Percentiles rank a stretch among this genome's conserved stretches.
Evolutionary conservation across 2,329 filamentous ascomycete species (phyloP).

Genomic region (Phaeosphaeriaceae sp.): DNA sequence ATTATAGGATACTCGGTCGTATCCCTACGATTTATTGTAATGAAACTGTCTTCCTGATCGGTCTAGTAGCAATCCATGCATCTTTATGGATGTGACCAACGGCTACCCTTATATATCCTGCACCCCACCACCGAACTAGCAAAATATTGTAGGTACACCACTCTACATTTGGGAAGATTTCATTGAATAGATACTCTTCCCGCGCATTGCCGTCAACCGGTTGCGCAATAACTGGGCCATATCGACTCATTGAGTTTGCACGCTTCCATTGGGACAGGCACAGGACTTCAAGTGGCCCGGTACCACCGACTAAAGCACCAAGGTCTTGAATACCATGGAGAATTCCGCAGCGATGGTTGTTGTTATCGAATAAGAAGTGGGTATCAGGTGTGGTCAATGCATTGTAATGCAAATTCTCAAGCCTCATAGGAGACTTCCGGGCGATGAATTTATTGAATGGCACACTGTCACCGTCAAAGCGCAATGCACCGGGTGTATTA

Average conservation of each 20-base stretch:
- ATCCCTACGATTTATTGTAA: no score
- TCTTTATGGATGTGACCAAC: conserved; percentile 7
- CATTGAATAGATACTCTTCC: conserved; percentile 3
- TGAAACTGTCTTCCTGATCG: no score
- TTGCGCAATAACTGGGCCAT: conserved; percentile 7
- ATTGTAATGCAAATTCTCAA: conserved; percentile 1
- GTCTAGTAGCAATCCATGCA: conserved; percentile 1
- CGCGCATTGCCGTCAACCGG: neutral
- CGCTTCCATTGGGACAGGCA: conserved; percentile 1
- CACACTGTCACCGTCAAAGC: neutral
- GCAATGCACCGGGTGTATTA: neutral
- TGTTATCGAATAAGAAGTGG: conserved; percentile 3
- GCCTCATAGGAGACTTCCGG: neutral
- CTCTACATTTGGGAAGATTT: conserved; percentile 1
- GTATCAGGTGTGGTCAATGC: conserved; percentile 1
- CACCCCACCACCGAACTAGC: neutral
- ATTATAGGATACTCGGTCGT: no score
- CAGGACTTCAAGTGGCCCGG: neutral
- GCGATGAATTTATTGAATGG: neutral
- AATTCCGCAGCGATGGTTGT: conserved; percentile 4
- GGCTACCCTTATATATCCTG: neutral
- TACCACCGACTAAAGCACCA: neutral
- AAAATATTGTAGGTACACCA: conserved; percentile 9
- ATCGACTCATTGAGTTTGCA: neutral
- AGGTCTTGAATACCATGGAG: neutral